A percentile compares a stretch with the other conserved stretches of the same genome.
These are phyloP conservation scores for Prunus yedoensis DNA, from an alignment of 331 rosid species.

Conservation along the genomic window DNA sequence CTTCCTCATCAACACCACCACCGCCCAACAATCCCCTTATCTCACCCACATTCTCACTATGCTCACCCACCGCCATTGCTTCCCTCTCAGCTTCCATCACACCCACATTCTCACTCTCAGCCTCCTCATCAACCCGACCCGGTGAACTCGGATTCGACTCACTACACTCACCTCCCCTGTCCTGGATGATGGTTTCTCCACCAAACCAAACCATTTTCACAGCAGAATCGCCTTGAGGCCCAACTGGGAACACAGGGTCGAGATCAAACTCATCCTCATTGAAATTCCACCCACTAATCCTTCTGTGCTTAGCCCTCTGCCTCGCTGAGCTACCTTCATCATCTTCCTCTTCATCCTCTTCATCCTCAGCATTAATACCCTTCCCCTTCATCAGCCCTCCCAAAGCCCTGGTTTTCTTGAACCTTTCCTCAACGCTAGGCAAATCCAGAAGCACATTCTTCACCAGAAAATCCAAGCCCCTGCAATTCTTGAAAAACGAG, in stretches of 20 bases:
- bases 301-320: slow-evolving; percentile 32
- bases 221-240: not conserved
- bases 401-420: slow-evolving; percentile 31
- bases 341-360: slow-evolving; percentile 17
- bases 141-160: slow-evolving; percentile 14
- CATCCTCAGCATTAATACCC: not conserved
- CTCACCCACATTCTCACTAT: not conserved
- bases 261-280: slow-evolving; percentile 60
- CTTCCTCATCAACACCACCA: not conserved
- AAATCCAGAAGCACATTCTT: slow-evolving; percentile 41
- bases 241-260: slow-evolving; percentile 45
- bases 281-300: slow-evolving; percentile 71
- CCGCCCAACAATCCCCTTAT: not conserved
- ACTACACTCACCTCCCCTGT: slow-evolving; percentile 10
- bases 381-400: not conserved
- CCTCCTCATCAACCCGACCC: not conserved
- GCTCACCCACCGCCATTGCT: not conserved
- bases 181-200: slow-evolving; percentile 26
- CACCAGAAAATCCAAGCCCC: slow-evolving; percentile 39
- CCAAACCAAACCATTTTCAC: slow-evolving; percentile 35
- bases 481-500: slow-evolving; percentile 49
- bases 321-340: slow-evolving; percentile 9
- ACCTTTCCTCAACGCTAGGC: slow-evolving; percentile 54
- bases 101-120: not conserved
- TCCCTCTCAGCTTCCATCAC: not conserved